phyloP scores from a whole-genome alignment of 176 grass and related monocot species.

The Hordeum marinum region DNA sequence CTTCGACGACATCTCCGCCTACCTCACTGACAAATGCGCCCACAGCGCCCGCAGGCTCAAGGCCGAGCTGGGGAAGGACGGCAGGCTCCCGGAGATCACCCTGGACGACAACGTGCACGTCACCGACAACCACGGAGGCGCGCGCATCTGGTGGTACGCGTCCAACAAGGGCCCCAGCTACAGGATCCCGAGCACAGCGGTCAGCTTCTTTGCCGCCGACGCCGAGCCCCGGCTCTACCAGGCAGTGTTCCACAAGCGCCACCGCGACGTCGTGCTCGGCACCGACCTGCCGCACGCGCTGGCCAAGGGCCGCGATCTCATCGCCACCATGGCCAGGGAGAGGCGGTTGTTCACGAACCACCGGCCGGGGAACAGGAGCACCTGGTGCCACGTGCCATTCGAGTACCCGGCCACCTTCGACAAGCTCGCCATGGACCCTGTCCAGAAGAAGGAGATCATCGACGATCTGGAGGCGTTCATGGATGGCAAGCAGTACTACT shows the following conservation, averaged over 20 bases:
- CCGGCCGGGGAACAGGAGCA: neutral
- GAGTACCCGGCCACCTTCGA: slow-evolving; percentile 42
- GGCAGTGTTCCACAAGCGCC: neutral
- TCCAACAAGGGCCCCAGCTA: neutral
- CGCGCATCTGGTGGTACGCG: neutral
- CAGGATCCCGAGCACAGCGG: neutral
- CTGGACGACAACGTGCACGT: neutral
- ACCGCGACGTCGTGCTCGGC: neutral
- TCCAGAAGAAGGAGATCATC: slow-evolving; percentile 25
- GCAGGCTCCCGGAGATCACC: neutral
- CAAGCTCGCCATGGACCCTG: slow-evolving; percentile 37
- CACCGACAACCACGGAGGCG: neutral
- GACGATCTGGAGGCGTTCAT: slow-evolving; percentile 29
- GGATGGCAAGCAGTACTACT: slow-evolving; percentile 20
- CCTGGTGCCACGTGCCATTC: slow-evolving; percentile 36
- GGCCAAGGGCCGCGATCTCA: neutral
- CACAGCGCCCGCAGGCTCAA: neutral
- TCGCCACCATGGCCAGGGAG: neutral
- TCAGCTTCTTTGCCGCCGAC: neutral
- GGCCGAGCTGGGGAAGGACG: neutral
- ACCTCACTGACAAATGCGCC: neutral
- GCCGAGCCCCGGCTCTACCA: neutral
- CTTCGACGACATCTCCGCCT: neutral
- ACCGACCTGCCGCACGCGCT: neutral
- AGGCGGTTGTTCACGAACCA: slow-evolving; percentile 30